Evolutionary conservation across 192 early-diverging fungal genomes (phyloP), one percentile per base, ranked within the genome.

Genomic region (Bifiguratus adelaidae): DNA sequence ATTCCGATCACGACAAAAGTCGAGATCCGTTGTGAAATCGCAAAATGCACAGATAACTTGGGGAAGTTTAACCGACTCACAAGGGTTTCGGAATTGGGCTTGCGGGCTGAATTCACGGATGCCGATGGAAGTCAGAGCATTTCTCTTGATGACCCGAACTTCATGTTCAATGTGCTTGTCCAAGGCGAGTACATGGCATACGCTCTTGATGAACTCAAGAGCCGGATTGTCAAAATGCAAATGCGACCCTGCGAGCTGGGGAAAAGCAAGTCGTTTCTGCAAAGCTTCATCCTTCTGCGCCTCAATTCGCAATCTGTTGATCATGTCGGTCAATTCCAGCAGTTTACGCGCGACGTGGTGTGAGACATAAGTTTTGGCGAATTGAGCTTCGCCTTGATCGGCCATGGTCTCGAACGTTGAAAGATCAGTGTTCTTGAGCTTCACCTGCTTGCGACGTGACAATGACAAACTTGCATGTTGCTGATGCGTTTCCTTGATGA

Each of bases 1-100:
- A 33, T 77, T 74, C 19, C 68, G 67, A 43, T 95, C 89, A 26
- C 92, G 79, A 44, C 85, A 91, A 48, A 98, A 79, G 61, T 98
- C 95, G 53, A 96, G 59, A 63, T 98, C 92, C 7, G 81, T 67
- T 44, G 76, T 77, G 49, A 80, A 78, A 52, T 84, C 85, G 60
- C 95, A 98, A 47, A 80, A 86, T 44, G 79, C 76, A 61, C 95
- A 98, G 34, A 92, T 82, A 11, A 95, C 80, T 13, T 85, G 85
- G 4, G 75, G 61, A 11, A 98, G 50, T 12, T 81, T 66, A 56
- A 92, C 72, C 12, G 75, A 76, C 47, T 86, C 79, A 58, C 88
- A 92, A 0, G 92, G 91, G 47, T 91, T 88, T 37, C 65, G 53
- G 61, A 94, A 95, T 44, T 75, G 58, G 0, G 95, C 78, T 30